Conservation (phyloP, 768 basidiomycete genomes). For the Calocybe gangraenosa region DNA sequence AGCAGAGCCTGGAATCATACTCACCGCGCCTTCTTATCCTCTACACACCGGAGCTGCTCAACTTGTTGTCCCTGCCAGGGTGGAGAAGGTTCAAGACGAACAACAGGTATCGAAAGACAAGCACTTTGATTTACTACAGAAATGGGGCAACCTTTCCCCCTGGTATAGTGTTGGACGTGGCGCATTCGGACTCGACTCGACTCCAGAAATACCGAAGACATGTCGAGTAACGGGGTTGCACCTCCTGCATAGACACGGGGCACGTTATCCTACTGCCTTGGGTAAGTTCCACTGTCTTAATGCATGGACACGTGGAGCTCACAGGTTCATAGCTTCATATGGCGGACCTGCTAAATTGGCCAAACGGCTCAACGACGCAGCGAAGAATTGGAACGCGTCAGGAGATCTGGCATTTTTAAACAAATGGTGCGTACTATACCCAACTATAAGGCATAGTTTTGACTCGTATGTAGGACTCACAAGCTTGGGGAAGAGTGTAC, state of each 20-base stretch:
- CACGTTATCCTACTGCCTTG: constrained; percentile 64
- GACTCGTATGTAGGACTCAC: constrained; percentile 59
- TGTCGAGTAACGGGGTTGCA: constrained; percentile 75
- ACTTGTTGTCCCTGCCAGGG: constrained; percentile 45
- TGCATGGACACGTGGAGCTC: not conserved
- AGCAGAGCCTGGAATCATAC: constrained; percentile 68
- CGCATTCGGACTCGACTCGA: constrained; percentile 70
- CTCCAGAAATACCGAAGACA: constrained; percentile 62
- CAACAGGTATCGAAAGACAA: constrained; percentile 19
- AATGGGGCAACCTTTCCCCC: constrained; percentile 83
- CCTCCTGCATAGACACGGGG: constrained; percentile 80
- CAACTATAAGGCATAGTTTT: not conserved
- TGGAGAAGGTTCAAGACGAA: constrained; percentile 3
- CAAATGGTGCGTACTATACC: constrained; percentile 53
- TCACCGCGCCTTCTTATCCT: constrained; percentile 76
- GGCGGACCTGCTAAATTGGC: constrained; percentile 62
- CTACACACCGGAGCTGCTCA: constrained; percentile 66
- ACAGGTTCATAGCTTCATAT: constrained; percentile 39
- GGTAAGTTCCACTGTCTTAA: constrained; percentile 34
- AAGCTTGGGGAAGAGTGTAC: constrained; percentile 84
- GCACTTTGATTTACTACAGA: constrained; percentile 63
- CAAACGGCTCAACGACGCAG: constrained; percentile 46
- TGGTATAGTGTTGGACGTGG: constrained; percentile 73
- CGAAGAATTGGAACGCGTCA: constrained; percentile 57
- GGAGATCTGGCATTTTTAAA: constrained; percentile 76